Percentiles rank a stretch among this genome's conserved stretches.
phyloP scores from a whole-genome alignment of 2,329 filamentous ascomycete species.

The Coleophoma cylindrospora region DNA sequence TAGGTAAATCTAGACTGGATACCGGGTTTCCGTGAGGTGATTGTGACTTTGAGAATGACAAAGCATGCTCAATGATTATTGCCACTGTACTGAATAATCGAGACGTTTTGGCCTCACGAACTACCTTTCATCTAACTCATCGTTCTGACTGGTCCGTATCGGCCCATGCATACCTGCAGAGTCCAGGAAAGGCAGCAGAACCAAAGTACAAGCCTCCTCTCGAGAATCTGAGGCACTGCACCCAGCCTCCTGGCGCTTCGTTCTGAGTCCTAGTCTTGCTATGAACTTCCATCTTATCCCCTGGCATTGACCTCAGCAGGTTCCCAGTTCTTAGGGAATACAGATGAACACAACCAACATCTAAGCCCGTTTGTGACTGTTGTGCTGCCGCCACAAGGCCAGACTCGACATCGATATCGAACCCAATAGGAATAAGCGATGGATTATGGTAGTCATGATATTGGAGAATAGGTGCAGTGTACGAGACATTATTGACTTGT shows the following conservation, averaged over 20 bases:
- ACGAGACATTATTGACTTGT: background rate
- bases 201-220: background rate
- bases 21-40: no score
- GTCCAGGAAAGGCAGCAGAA: background rate
- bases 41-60: no score
- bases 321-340: constrained; percentile 1
- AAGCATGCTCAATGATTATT: no score
- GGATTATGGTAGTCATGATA: constrained; percentile 48
- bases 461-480: constrained; percentile 33
- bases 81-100: no score
- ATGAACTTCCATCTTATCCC: background rate
- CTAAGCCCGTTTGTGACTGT: constrained; percentile 23
- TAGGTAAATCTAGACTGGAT: no score
- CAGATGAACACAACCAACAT: constrained; percentile 15
- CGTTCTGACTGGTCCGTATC: background rate
- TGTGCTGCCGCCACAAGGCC: constrained; percentile 50
- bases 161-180: background rate
- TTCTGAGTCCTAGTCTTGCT: background rate
- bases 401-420: constrained; percentile 42
- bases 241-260: background rate
- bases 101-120: no score
- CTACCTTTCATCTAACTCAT: no score
- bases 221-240: background rate
- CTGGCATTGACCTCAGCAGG: background rate
- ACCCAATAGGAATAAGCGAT: constrained; percentile 42